Evolutionary conservation across 1,284 basidiomycete species (phyloP), one percentile per base, ranked within the genome.

Genomic region (Amylostereum areolatum): DNA sequence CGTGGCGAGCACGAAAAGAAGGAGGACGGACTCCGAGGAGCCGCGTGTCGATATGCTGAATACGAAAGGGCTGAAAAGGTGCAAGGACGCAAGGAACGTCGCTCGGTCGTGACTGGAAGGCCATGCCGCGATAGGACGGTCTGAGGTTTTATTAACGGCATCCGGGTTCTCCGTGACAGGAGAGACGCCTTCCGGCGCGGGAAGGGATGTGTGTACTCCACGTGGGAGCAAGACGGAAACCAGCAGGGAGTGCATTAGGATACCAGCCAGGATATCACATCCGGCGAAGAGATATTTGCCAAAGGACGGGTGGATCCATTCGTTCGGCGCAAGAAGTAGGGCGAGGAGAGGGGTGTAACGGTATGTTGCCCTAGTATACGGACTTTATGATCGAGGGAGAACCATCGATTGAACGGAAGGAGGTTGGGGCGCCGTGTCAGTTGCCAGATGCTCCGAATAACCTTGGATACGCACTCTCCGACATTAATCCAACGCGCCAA

Each of bases 31-130:
- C 68, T 99, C 97, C 12, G 95, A 93, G 2, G 92, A 97, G 2
- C 96, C 97, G 7, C 96, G 83, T 0, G 96, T 99, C 0, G 94
- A 95, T 58, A 99, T 98, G 56, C 93, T 90, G 60, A 97, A 90
- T 1, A 96, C 89, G 59, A 99, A 80, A 0, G 96, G 96, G 66
- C 96, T 98, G 52, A 98, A 75, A 2, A 97, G 83, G 56, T 97
- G 79, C 3, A 83, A 60, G 1, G 83, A 68, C 28, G 75, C 74
- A 50, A 81, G 78, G n/a, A 82, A 55, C 3, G 77, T 73, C 5
- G 85, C 80, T 18, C 18, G 18, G 18, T 18, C 18, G 18, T 18
- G 18, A 18, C 18, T 18, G 18, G 18, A 18, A 18, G 18, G 18
- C 18, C 18, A 18, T 18, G 18, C 18, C 18, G 18, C 18, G 18